Percentiles rank a stretch among this genome's conserved stretches.
Evolutionary conservation across 2,329 filamentous ascomycete genomes (phyloP).

Genomic region (Thielaviopsis cerberus): DNA sequence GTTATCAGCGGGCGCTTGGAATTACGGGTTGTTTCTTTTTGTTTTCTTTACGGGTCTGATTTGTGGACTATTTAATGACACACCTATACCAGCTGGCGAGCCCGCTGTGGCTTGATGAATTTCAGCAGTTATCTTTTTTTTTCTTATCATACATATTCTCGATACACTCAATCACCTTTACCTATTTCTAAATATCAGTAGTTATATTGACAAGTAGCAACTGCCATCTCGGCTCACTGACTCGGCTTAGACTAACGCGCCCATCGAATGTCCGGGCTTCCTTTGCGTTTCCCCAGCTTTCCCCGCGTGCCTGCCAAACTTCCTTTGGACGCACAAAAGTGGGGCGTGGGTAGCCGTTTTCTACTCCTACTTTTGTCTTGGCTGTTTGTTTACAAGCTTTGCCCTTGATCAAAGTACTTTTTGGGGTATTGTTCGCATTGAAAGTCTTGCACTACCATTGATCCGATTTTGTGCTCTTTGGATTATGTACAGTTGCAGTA

Average conservation of each 20-base stretch:
- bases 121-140: not conserved
- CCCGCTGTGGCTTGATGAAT: not conserved
- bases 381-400: too few species aligned
- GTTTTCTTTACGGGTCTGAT: not conserved
- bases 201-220: too few species aligned
- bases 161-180: too few species aligned
- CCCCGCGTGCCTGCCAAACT: not conserved
- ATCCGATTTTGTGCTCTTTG: not conserved
- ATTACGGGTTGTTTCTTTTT: not conserved
- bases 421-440: not conserved
- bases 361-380: too few species aligned
- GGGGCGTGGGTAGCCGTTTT: not conserved
- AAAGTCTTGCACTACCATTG: not conserved
- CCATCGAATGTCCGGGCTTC: too few species aligned
- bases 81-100: not conserved
- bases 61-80: not conserved
- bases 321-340: not conserved
- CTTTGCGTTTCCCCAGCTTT: not conserved
- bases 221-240: too few species aligned
- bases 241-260: too few species aligned
- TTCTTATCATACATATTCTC: not conserved
- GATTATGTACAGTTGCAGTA: not conserved
- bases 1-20: not conserved
- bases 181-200: too few species aligned
- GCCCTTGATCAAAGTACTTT: not conserved